Conservation (phyloP, 371 early-diverging fungal species). For the Rhizopus stolonifer region DNA sequence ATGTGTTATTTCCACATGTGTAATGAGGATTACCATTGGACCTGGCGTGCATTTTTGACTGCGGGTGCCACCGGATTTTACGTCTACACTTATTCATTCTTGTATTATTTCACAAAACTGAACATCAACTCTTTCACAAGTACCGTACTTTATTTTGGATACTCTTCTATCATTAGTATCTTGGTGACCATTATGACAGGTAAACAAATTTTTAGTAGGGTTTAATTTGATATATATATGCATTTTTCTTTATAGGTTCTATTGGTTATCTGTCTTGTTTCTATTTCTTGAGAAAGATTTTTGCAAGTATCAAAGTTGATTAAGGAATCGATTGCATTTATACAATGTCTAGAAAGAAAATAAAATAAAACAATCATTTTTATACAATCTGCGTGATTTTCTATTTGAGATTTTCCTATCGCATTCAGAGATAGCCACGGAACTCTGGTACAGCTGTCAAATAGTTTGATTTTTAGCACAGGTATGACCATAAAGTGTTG, state of each 20-base stretch:
- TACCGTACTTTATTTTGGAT: conserved; percentile 90
- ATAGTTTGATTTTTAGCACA: too few relatives aligned
- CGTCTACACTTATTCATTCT: conserved; percentile 80
- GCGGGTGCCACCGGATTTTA: conserved; percentile 87
- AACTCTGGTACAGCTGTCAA: too few relatives aligned
- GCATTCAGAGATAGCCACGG: too few relatives aligned
- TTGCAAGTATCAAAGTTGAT: conserved; percentile 82
- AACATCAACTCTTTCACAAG: conserved; percentile 74
- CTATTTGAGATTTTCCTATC: too few relatives aligned
- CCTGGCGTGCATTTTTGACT: conserved; percentile 92
- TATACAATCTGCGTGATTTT: too few relatives aligned
- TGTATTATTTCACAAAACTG: conserved; percentile 78
- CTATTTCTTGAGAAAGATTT: conserved; percentile 79
- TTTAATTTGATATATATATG: neutral
- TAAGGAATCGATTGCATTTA: conserved; percentile 30
- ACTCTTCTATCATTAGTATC: conserved; percentile 75
- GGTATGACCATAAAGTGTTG: too few relatives aligned
- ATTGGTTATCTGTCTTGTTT: conserved; percentile 80
- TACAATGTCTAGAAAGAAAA: too few relatives aligned
- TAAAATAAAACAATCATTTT: too few relatives aligned
- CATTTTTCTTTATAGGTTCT: conserved; percentile 34
- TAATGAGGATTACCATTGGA: conserved; percentile 94
- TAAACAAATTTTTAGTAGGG: neutral
- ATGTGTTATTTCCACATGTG: conserved; percentile 91
- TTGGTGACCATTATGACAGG: conserved; percentile 63